These are phyloP conservation scores for Trichosporon coremiiforme DNA, from an alignment of 1,284 basidiomycete species.

Conservation along the genomic window DNA sequence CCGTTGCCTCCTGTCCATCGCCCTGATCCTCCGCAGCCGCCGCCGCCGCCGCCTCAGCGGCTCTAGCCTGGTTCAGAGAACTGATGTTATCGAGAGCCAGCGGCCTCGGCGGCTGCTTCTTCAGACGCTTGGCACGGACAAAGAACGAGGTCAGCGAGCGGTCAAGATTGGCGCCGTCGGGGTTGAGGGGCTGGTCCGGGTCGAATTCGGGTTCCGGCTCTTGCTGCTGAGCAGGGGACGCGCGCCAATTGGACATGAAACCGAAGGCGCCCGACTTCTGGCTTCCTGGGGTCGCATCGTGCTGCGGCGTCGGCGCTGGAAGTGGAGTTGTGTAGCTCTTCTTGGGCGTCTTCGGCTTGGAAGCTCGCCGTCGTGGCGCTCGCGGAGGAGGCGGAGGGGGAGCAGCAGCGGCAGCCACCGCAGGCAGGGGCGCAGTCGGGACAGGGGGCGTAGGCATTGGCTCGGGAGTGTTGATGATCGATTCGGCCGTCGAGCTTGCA, in stretches of 20 bases:
- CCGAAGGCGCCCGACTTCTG: slow-evolving; percentile 1
- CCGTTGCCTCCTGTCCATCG: not conserved
- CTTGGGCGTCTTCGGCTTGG: slow-evolving; percentile 17
- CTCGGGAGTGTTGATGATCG: not conserved
- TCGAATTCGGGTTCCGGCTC: slow-evolving; percentile 19
- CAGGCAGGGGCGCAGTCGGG: not conserved
- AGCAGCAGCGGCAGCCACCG: not conserved
- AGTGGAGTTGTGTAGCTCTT: slow-evolving; percentile 11
- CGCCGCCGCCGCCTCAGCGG: not conserved
- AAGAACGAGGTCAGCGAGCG: slow-evolving; percentile 31
- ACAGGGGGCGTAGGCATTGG: not conserved
- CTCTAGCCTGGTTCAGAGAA: not conserved
- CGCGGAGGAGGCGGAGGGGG: slow-evolving; percentile 5
- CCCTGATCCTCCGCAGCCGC: not conserved
- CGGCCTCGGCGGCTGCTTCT: slow-evolving; percentile 13
- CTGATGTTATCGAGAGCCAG: slow-evolving; percentile 18
- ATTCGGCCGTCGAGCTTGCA: not conserved
- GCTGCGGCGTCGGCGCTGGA: not conserved
- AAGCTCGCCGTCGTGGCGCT: not conserved
- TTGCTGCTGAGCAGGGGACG: not conserved
- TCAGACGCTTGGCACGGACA: slow-evolving; percentile 20
- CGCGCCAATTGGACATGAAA: slow-evolving; percentile 18
- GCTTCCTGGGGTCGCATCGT: not conserved
- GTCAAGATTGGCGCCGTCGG: slow-evolving; percentile 24
- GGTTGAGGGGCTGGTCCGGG: slow-evolving; percentile 1